Evolutionary conservation across 179 eudicot species (phyloP), one percentile per base, ranked within the genome.

Genomic region (Actinidia arguta): DNA sequence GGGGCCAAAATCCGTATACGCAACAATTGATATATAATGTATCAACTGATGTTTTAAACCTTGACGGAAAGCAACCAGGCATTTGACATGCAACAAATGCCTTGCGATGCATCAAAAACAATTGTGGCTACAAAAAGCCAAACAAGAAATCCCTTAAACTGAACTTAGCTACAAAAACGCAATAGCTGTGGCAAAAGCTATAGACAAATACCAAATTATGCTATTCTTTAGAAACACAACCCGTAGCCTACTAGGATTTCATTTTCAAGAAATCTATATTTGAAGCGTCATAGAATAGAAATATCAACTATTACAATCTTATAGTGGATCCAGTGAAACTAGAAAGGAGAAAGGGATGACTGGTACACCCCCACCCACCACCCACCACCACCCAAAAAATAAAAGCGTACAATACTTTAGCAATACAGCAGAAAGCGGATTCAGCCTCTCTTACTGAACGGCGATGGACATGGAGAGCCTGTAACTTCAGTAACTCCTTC

Each of bases 401-500:
- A 64, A 27, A 25, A 64, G 47, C n/a, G 39, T 16, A 67, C 31
- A 67, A 46, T 67, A 16, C 48, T 11, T 67, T 6, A 36, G 63
- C 6, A 44, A 66, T 66, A 44, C 44, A 31, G 18, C 8, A 66
- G 48, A 67, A 67, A 47, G 48, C 18, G 12, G 72, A 67, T 67
- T 36, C 18, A 67, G 24, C 72, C 46, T 36, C 17, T 1, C 16
- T 67, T 14, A 31, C n/a, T 36, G 72, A 67, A 67, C 17, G 72
- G 47, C 16, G 72, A 36, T 46, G 6, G 51, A 69, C 73, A 69
- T 18, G 27, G 73, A 44, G 51, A 51, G 50, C 17, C 73, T 13
- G 82, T 39, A 62, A 89, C 88, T 64, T 70, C 80, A 51, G 76
- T 68, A 51, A 76, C 24, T 20, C 88, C 91, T 20, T 89, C 88